A percentile compares a stretch with the other conserved stretches of the same genome.
These are phyloP conservation scores for Gnomoniopsis smithogilvyi DNA, from an alignment of 2,329 filamentous ascomycete species.

Conservation along the genomic window DNA sequence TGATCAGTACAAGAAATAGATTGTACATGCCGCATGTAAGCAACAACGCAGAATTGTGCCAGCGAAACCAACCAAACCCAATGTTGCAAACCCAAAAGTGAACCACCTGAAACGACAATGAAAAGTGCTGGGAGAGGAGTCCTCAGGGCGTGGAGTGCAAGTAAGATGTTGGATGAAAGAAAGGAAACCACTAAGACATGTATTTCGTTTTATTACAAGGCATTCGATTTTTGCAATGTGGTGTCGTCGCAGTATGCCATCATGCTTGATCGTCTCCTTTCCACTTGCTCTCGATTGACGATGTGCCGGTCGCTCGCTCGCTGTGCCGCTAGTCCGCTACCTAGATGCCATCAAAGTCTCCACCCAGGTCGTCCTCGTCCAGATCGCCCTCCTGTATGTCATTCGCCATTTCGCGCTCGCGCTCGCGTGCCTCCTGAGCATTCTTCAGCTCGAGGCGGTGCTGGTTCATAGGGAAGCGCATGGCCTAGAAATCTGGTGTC, in stretches of 20 bases:
- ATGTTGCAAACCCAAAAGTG: neutral
- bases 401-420: conserved; percentile 95
- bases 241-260: neutral
- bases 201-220: conserved; percentile 14
- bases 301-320: neutral
- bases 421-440: conserved; percentile 94
- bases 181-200: conserved; percentile 3
- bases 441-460: conserved; percentile 96
- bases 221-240: neutral
- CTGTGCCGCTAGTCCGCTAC: neutral
- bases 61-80: neutral
- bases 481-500: conserved; percentile 60
- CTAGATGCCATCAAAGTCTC: conserved; percentile 96
- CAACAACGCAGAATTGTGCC: neutral
- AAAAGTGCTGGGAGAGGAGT: neutral
- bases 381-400: conserved; percentile 98
- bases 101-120: neutral
- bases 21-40: neutral
- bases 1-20: no score
- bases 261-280: neutral
- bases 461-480: conserved; percentile 99
- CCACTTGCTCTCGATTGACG: neutral
- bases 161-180: neutral
- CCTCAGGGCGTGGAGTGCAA: neutral
- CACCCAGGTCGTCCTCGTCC: conserved; percentile 93